phyloP scores from a whole-genome alignment of 306 rosid genomes.

The Fragaria nilgerrensis region DNA sequence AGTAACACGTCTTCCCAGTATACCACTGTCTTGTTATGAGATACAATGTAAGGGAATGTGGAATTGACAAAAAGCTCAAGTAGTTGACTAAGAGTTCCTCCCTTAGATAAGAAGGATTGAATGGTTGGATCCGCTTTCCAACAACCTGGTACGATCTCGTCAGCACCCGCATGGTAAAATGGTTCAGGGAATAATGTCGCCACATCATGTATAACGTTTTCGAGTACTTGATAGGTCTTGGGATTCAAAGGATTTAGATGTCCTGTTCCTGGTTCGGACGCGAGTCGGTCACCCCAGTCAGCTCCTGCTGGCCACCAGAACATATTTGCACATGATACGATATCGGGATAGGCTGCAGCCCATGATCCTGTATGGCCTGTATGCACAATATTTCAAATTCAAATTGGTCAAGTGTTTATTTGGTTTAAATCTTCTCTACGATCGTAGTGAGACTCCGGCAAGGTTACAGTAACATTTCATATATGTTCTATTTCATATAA shows the following conservation, averaged over 20 bases:
- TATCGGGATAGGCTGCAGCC: conserved; percentile 82
- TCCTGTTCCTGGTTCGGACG: conserved; percentile 85
- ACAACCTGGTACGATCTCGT: conserved; percentile 76
- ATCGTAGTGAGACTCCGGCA: background rate
- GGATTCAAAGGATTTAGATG: conserved; percentile 87
- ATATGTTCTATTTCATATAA: no score
- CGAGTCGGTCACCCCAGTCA: conserved; percentile 48
- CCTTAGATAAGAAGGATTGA: conserved; percentile 44
- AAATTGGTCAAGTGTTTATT: background rate
- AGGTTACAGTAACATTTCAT: no score
- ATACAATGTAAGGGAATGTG: conserved; percentile 64
- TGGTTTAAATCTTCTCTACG: background rate
- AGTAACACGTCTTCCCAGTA: conserved; percentile 86
- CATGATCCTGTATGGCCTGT: conserved; percentile 91
- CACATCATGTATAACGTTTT: conserved; percentile 62
- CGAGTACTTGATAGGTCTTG: conserved; percentile 67
- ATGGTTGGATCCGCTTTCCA: conserved; percentile 75
- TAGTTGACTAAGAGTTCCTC: conserved; percentile 65
- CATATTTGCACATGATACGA: conserved; percentile 81
- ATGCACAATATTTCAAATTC: background rate
- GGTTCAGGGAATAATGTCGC: conserved; percentile 62
- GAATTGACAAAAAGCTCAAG: conserved; percentile 69
- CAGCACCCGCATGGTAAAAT: conserved; percentile 69
- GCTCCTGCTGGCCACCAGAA: conserved; percentile 75
- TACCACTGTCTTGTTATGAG: conserved; percentile 71